Base-by-base conservation (phyloP, 2,329 filamentous ascomycete genomes). In the Thielaviopsis musarum region DNA sequence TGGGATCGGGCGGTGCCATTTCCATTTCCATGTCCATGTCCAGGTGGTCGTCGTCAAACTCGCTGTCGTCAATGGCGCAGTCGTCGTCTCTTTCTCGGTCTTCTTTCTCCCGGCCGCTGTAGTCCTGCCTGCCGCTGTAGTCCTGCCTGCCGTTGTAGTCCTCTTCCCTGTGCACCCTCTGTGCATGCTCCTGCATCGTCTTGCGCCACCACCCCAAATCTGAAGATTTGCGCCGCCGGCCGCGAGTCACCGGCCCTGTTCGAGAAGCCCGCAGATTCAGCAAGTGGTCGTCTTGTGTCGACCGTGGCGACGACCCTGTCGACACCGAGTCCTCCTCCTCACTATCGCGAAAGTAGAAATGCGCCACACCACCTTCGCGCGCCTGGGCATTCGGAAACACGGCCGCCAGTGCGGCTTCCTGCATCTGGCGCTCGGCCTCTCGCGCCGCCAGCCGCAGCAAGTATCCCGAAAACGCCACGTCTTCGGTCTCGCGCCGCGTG, bases 171-270 rank as follows among this genome's bases (percentile, higher is more conserved):
- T 82, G 77, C 55, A 83, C 69, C 65, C 83, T 75, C 65, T 88
- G 81, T 57, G 83, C 85, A 70, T 91, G 85, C 65, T 84, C 79
- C 65, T 88, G 85, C 85, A 93, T 87, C 65, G 89, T 84, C 66
- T 84, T 80, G 66, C 93, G 77, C 67, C 89, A 88, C 83, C 87
- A 91, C 57, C 80, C 77, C 65, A 82, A 76, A 56, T 80, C 78
- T 1, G 81, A 84, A 54, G 81, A 82, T 66, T 83, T 81, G 49
- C 81, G 77, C 61, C 80, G 74, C 26, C 68, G 61, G 51, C 72
- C 69, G 56, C 69, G 67, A 13, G 59, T 59, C 45, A 54, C 28
- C 1, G 34, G 30, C 19, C 12, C 56, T 3, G 13, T 56, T n/a
- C 28, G 54, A 52, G 62, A 59, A 65, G 64, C 52, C 61, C 62